Evolutionary conservation across 2,329 filamentous ascomycete genomes (phyloP), one percentile per base, ranked within the genome.

Genomic region (Monilinia fructicola): DNA sequence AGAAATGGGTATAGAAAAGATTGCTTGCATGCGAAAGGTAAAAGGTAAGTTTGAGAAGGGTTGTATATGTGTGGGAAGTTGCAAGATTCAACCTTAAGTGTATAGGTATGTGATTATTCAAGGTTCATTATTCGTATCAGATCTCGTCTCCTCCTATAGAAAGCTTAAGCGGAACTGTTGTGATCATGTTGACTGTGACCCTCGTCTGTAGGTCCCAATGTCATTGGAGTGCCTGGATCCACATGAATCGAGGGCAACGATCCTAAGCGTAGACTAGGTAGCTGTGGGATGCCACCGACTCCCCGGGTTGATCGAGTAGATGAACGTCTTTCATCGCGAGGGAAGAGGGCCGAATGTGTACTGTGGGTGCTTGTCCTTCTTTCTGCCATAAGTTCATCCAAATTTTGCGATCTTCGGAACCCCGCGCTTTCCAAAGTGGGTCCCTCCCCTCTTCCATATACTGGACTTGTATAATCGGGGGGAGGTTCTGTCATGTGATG

Each of bases 181-280:
- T 65, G 61, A 31, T 7, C 23, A 21, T 46, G 52, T 12, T 35
- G 64, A 23, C 35, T 55, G 11, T 67, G 53, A 1, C 7, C 55
- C 53, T 63, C 61, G 40, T 68, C 42, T 38, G 54, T 42, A 23
- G 35, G 14, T 44, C 54, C 35, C 38, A 44, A 31, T 16, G 64
- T 26, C 55, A 31, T 53, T 2, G 74, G 74, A 61, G 72, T 75
- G 48, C 65, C 72, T n/a, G 71, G 69, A 65, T 87, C 83, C 58
- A 87, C 82, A 35, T 87, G 81, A 72, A 88, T 88, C 70, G 83
- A 81, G 3, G 86, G 86, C 35, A 88, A 75, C 38, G 74, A 74
- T 23, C 75, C 72, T 42, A 87, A 77, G 58, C 80, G 79, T 70
- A 87, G 71, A 70, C 82, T 85, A 2, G 85, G 84, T 58, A 87